A percentile compares a stretch with the other conserved stretches of the same genome.
Evolutionary conservation across 305 asterid species (phyloP).

Genomic region (Ajuga reptans): DNA sequence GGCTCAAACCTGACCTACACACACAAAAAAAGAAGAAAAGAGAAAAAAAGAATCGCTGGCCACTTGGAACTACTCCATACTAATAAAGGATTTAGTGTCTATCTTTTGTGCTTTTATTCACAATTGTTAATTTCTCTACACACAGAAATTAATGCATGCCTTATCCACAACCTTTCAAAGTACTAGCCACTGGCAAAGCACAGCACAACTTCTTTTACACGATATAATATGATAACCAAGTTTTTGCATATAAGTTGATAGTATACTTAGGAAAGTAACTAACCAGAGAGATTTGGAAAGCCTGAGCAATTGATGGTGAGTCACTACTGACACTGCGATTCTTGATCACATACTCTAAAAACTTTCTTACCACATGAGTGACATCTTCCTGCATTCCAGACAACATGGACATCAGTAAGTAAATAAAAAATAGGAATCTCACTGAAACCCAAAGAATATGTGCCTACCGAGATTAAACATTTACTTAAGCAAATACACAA

Average conservation of each 20-base stretch:
- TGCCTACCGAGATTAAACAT: not conserved
- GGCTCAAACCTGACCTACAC: not conserved
- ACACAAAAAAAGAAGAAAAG: not conserved
- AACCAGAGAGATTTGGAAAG: slow-evolving; percentile 84
- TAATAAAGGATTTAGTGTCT: not conserved
- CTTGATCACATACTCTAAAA: slow-evolving; percentile 67
- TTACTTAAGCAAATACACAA: slow-evolving; percentile 13
- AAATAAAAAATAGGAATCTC: slow-evolving; percentile 4
- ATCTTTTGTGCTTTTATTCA: not conserved
- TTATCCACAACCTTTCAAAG: not conserved
- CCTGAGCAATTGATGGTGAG: slow-evolving; percentile 55
- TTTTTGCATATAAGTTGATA: not conserved
- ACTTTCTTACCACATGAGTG: slow-evolving; percentile 30
- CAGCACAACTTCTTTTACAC: not conserved
- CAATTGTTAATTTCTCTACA: not conserved
- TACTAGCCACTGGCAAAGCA: not conserved
- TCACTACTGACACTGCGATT: slow-evolving; percentile 56
- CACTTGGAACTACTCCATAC: not conserved
- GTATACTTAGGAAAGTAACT: slow-evolving; percentile 28
- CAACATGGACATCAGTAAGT: slow-evolving; percentile 18
- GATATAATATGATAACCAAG: not conserved
- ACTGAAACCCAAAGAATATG: slow-evolving; percentile 4
- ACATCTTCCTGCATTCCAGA: slow-evolving; percentile 60
- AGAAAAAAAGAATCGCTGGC: not conserved
- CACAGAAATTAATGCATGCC: not conserved